Evolutionary conservation across 768 basidiomycete genomes (phyloP).

Genomic region (Phanerochaete carnosa): DNA sequence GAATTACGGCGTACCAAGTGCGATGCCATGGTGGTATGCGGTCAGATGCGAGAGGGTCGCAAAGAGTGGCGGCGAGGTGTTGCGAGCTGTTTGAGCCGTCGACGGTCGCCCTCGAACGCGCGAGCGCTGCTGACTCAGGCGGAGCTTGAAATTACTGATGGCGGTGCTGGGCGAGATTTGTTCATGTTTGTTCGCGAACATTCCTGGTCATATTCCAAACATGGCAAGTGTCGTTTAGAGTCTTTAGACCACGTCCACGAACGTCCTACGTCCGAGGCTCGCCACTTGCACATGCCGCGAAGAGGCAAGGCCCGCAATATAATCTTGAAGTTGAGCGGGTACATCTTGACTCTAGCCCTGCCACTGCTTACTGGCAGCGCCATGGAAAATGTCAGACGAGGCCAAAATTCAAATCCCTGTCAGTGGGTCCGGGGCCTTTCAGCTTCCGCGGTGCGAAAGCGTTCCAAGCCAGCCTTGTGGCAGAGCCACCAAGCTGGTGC

Average conservation of each 20-base stretch:
- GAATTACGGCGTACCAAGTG: constrained; percentile 58
- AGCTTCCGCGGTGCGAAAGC: background rate
- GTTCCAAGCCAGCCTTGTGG: background rate
- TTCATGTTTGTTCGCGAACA: constrained; percentile 7
- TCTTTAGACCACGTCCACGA: background rate
- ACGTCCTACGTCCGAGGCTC: background rate
- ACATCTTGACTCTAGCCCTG: no score
- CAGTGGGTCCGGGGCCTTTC: background rate
- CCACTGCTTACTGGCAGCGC: no score
- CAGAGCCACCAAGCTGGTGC: background rate
- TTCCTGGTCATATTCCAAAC: background rate
- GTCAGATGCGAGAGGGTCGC: background rate
- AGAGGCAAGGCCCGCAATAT: no score
- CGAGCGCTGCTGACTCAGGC: constrained; percentile 12
- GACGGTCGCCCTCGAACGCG: background rate
- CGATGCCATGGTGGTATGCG: constrained; percentile 51
- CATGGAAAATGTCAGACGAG: background rate
- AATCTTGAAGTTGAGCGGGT: no score
- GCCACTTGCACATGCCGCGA: background rate
- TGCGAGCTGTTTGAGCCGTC: constrained; percentile 4
- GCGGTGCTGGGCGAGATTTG: background rate
- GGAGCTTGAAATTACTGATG: constrained; percentile 4
- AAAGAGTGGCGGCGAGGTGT: background rate
- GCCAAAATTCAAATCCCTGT: background rate
- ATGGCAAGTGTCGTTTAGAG: constrained; percentile 2